A percentile compares a stretch with the other conserved stretches of the same genome.
Conservation (phyloP, 2,329 filamentous ascomycete genomes). For the Knufia fluminis region DNA sequence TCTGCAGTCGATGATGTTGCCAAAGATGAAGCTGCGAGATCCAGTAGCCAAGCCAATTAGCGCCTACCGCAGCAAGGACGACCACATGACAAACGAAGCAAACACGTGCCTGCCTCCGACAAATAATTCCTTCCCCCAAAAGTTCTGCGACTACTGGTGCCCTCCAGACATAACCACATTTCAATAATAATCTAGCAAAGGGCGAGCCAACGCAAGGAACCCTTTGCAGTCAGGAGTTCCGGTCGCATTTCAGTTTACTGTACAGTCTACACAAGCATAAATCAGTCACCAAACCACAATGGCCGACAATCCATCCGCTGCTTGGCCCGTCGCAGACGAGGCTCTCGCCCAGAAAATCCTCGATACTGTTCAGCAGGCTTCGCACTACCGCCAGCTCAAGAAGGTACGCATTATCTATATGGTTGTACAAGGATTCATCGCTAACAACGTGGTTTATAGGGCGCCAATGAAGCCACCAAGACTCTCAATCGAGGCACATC, state of each 20-base stretch:
- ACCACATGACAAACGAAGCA: slow-evolving; percentile 3
- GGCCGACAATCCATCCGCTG: slow-evolving; percentile 27
- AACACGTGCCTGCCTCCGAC: background rate
- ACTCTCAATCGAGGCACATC: slow-evolving; percentile 82
- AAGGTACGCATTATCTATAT: no score
- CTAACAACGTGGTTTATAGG: slow-evolving; percentile 9
- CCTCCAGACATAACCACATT: background rate
- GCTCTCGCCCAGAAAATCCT: slow-evolving; percentile 72
- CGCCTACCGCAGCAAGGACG: background rate
- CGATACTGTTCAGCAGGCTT: slow-evolving; percentile 66
- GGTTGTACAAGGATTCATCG: no score
- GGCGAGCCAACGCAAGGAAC: slow-evolving; percentile 38
- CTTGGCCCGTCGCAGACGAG: slow-evolving; percentile 64
- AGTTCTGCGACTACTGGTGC: background rate
- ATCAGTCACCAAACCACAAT: no score
- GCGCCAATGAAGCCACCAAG: slow-evolving; percentile 53
- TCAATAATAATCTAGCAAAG: slow-evolving; percentile 26
- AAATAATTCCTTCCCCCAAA: slow-evolving; percentile 9
- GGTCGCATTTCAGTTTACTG: slow-evolving; percentile 1
- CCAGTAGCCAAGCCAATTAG: slow-evolving; percentile 7
- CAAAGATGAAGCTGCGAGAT: slow-evolving; percentile 14
- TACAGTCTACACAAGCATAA: slow-evolving; percentile 6
- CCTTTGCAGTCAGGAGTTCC: slow-evolving; percentile 25
- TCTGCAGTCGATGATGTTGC: slow-evolving; percentile 8
- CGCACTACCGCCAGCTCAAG: slow-evolving; percentile 65